Conservation (phyloP, 345 rosid genomes). For the Citrus inodora region DNA sequence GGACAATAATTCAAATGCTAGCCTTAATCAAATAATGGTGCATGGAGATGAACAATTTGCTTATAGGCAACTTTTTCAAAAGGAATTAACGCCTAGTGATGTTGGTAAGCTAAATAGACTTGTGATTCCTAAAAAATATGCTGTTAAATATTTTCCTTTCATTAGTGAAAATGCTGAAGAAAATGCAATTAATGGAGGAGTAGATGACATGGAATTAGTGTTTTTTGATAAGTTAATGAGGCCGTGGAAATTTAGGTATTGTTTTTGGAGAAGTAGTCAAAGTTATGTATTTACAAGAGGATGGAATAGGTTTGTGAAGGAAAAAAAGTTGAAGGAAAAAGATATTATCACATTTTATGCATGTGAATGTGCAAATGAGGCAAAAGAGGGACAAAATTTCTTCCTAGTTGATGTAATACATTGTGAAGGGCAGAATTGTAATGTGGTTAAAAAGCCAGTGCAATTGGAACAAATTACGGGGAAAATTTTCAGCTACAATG, state of each 20-base stretch:
- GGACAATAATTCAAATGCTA: conserved; percentile 1
- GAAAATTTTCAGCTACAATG: conserved; percentile 10
- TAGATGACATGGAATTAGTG: conserved; percentile 29
- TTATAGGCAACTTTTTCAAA: conserved; percentile 52
- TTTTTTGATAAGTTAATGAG: conserved; percentile 44
- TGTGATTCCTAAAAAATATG: conserved; percentile 76
- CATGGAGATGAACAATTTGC: conserved; percentile 18
- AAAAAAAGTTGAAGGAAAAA: conserved; percentile 27
- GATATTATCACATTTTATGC: conserved; percentile 28
- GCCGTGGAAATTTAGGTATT: conserved; percentile 48
- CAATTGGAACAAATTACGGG: conserved; percentile 33
- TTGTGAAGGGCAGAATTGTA: conserved; percentile 3
- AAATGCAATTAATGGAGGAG: conserved; percentile 8
- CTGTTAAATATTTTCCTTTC: conserved; percentile 51
- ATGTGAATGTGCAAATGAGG: conserved; percentile 14
- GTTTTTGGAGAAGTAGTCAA: conserved; percentile 54
- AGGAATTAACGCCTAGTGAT: conserved; percentile 82
- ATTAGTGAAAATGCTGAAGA: conserved; percentile 19
- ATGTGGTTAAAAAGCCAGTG: conserved; percentile 13
- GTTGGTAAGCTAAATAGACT: conserved; percentile 87
- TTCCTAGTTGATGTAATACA: conserved; percentile 41
- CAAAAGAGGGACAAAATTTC: conserved; percentile 23
- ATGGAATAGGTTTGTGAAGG: conserved; percentile 49
- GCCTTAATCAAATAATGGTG: conserved; percentile 11
- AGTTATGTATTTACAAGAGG: conserved; percentile 56